Conservation (phyloP, 2,329 filamentous ascomycete species). For the Thermothelomyces thermophilus region DNA sequence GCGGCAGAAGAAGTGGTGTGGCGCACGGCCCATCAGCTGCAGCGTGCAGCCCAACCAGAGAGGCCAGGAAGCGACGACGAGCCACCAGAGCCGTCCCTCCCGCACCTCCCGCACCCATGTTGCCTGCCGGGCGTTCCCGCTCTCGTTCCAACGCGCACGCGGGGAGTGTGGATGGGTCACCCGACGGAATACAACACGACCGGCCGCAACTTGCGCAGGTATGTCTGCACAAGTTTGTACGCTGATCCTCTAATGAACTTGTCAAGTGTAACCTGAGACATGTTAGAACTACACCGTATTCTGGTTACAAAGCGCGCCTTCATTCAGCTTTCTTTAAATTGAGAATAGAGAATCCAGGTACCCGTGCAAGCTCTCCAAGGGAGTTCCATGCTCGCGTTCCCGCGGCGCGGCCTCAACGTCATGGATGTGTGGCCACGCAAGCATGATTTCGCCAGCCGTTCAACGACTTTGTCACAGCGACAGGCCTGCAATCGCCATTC, state of each 20-base stretch:
- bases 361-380: background rate
- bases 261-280: no score
- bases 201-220: no score
- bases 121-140: constrained; percentile 8
- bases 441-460: background rate
- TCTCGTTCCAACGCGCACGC: no score
- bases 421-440: no score
- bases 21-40: constrained; percentile 12
- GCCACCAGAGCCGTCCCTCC: constrained; percentile 7
- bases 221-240: no score
- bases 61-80: constrained; percentile 2
- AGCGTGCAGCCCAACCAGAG: constrained; percentile 1
- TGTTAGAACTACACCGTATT: no score
- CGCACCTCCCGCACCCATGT: constrained; percentile 1
- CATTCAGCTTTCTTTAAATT: no score
- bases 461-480: background rate
- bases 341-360: background rate
- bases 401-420: no score
- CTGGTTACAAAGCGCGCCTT: no score
- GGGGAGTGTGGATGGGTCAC: no score
- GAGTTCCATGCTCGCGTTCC: constrained; percentile 1
- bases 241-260: no score
- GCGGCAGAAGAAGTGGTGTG: constrained; percentile 10
- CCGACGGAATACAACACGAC: no score
- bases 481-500: background rate